A percentile compares a stretch with the other conserved stretches of the same genome.
Conservation (phyloP, 2,329 filamentous ascomycete genomes). For the Apiospora pterosperma region DNA sequence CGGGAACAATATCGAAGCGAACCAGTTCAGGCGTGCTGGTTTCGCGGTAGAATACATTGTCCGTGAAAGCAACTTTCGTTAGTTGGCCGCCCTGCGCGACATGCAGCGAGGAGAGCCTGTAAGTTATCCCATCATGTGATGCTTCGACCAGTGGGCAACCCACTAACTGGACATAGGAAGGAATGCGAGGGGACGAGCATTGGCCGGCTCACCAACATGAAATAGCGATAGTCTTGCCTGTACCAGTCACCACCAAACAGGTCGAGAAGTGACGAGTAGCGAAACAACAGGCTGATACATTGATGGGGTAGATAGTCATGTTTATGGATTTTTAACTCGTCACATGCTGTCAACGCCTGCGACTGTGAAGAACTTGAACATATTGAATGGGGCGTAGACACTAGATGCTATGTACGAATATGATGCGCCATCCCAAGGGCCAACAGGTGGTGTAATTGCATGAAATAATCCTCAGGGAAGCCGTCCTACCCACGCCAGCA, state of each 20-base stretch:
- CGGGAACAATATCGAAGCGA: neutral
- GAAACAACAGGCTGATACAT: no score
- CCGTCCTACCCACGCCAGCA: neutral
- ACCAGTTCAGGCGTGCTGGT: neutral
- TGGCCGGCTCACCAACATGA: neutral
- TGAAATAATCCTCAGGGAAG: neutral
- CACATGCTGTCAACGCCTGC: neutral
- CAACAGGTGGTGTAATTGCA: neutral
- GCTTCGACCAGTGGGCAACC: no score
- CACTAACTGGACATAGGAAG: neutral
- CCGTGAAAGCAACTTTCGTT: no score
- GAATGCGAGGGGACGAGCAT: neutral
- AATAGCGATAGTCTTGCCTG: neutral
- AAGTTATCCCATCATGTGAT: no score
- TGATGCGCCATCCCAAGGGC: no score
- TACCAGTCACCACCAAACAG: neutral
- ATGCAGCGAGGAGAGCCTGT: no score
- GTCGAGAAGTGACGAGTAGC: neutral
- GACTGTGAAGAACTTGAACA: no score
- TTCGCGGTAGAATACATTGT: no score
- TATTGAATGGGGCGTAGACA: no score
- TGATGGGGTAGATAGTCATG: neutral
- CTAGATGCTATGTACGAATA: no score
- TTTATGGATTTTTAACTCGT: no score
- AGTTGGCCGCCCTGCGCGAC: neutral